Base-by-base conservation (phyloP, 257 asterid species). In the Solanum pimpinellifolium region DNA sequence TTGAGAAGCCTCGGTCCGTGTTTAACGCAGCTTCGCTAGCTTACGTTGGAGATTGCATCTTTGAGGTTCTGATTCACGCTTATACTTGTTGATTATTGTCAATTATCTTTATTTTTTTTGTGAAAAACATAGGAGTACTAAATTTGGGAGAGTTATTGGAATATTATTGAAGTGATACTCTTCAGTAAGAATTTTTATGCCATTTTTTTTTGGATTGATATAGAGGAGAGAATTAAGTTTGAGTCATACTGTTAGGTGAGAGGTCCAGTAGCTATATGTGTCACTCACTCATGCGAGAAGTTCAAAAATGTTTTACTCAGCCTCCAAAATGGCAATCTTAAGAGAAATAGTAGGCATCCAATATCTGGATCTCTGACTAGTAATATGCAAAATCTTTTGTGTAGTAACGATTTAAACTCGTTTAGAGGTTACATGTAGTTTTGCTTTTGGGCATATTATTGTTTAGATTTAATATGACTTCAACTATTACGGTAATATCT, bases 21-120 rank as follows among this genome's bases (percentile, higher is more conserved):
- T 91, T 94, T 85, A 97, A 95, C 88, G 97, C 99, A 3, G 99
- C 97, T 29, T 91, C 98, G 18, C 92, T 95, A 81, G 99, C 99
- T 89, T 97, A 95, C 81, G 88, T 97, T 78, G 99, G 98, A 73
- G 98, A 97, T 91, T 90, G 99, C 92, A 94, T 97, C 86, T 95
- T 93, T 15, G 99, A 95, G 98, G 98, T 60, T 56, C n/a, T 56
- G n/a, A 56, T 56, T 56, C 65, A 56, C n/a, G 0, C n/a, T 56
- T 56, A 1, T 56, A 56, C n/a, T 56, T 56, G 65, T 56, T 7
- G 65, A 56, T 56, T 56, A 18, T 7, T 56, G 62, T 18, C 9
- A 49, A 7, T 52, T 52, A 52, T 52, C 18, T 7, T 18, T 56
- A 42, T 0, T 56, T 18, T 56, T 56, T 56, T 11, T 6, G 81